Conservation (phyloP, 192 early-diverging fungal species). For the Backusella psychrophila region DNA sequence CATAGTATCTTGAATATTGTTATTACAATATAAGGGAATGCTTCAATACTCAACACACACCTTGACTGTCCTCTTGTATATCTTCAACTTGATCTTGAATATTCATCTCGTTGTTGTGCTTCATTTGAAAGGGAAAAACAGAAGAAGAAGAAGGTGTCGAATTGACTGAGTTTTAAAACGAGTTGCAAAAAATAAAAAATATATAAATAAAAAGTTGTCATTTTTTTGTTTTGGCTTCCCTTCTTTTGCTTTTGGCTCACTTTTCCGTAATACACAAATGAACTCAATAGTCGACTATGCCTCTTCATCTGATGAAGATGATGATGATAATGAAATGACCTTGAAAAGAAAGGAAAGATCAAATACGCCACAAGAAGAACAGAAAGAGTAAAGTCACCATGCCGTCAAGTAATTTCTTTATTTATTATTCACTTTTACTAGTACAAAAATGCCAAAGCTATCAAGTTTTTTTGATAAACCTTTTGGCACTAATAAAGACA, state of each 20-base stretch:
- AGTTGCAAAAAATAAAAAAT: neutral
- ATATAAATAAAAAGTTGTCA: neutral
- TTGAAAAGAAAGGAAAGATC: neutral
- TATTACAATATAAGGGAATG: neutral
- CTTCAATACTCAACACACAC: neutral
- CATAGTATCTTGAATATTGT: neutral
- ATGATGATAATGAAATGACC: neutral
- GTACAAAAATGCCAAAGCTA: constrained; percentile 3
- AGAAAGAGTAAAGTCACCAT: neutral
- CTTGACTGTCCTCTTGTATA: neutral
- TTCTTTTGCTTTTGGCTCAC: neutral
- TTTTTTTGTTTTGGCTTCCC: neutral
- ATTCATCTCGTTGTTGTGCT: neutral
- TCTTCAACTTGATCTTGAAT: neutral
- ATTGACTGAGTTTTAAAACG: neutral
- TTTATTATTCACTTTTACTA: neutral
- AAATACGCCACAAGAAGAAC: neutral
- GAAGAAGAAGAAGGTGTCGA: neutral
- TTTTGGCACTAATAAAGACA: neutral
- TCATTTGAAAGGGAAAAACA: neutral
- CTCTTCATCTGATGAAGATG: neutral
- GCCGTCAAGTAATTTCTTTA: neutral
- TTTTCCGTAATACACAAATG: neutral
- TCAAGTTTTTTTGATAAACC: neutral
- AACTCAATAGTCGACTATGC: neutral